Conservation (phyloP, 1,139 yeast species). For the Diutina pseudorugosa region DNA sequence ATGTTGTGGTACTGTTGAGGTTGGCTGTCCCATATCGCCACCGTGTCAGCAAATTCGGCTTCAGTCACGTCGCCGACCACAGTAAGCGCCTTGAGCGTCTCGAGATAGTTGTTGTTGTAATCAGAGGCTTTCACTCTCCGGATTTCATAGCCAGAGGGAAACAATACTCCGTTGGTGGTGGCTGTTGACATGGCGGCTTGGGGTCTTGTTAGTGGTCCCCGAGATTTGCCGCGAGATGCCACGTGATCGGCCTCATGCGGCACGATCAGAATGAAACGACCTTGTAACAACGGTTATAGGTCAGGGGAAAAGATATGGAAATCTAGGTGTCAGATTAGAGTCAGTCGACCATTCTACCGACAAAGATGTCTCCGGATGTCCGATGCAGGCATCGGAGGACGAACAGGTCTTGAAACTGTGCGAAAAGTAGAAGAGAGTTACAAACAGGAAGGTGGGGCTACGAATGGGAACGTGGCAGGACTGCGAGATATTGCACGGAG, state of each 20-base stretch:
- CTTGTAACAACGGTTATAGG: no score
- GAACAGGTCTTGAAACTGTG: no score
- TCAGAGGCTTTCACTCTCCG: slow-evolving; percentile 37
- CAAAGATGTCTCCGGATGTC: no score
- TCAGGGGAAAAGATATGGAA: no score
- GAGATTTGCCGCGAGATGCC: no score
- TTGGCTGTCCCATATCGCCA: slow-evolving; percentile 36
- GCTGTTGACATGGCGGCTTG: not conserved
- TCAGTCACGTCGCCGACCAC: slow-evolving; percentile 47
- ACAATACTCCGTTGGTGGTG: slow-evolving; percentile 9
- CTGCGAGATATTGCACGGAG: not conserved
- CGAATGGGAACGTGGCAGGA: not conserved
- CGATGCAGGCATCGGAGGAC: no score
- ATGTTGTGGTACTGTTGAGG: slow-evolving; percentile 41
- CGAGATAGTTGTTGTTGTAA: slow-evolving; percentile 33
- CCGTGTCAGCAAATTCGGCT: slow-evolving; percentile 27
- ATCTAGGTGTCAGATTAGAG: no score
- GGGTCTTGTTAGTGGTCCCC: no score
- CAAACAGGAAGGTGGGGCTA: not conserved
- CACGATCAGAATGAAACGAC: no score
- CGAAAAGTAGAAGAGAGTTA: not conserved
- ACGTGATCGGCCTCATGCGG: no score
- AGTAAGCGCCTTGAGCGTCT: slow-evolving; percentile 33
- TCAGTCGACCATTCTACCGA: no score
- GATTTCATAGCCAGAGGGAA: slow-evolving; percentile 43